phyloP scores from a whole-genome alignment of 148 eudicot species.

The Polygonum aviculare region DNA sequence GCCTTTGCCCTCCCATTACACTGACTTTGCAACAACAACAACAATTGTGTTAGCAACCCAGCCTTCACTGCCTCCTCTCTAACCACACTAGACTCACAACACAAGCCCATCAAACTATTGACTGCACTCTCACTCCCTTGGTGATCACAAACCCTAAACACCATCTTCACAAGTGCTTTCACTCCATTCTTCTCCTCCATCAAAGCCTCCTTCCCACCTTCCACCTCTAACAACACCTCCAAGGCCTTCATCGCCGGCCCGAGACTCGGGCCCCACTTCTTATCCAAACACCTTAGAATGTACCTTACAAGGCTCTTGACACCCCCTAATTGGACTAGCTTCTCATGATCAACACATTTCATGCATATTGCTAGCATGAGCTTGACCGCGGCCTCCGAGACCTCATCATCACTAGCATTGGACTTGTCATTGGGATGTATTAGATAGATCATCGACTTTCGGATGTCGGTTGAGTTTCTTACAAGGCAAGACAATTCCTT shows the following conservation, averaged over 20 bases:
- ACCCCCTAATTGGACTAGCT: conserved; percentile 29
- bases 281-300: conserved; percentile 17
- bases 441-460: conserved; percentile 19
- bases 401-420: neutral
- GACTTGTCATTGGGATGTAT: conserved; percentile 7
- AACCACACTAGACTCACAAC: conserved; percentile 29
- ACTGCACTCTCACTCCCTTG: conserved; percentile 60
- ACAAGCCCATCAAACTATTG: conserved; percentile 32
- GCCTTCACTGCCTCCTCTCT: conserved; percentile 40
- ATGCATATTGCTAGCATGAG: conserved; percentile 27
- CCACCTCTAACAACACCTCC: conserved; percentile 26
- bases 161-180: conserved; percentile 46
- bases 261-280: conserved; percentile 15
- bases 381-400: conserved; percentile 33
- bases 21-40: conserved; percentile 66
- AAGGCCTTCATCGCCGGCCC: conserved; percentile 31
- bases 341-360: conserved; percentile 11
- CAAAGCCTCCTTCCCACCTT: conserved; percentile 30
- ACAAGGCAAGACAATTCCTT: conserved; percentile 25
- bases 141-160: conserved; percentile 55
- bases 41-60: conserved; percentile 58
- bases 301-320: conserved; percentile 25
- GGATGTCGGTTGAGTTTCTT: conserved; percentile 22
- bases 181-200: conserved; percentile 29
- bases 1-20: conserved; percentile 42